Evolutionary conservation across 2,329 filamentous ascomycete genomes (phyloP).

Genomic region (Trichoderma harzianum): DNA sequence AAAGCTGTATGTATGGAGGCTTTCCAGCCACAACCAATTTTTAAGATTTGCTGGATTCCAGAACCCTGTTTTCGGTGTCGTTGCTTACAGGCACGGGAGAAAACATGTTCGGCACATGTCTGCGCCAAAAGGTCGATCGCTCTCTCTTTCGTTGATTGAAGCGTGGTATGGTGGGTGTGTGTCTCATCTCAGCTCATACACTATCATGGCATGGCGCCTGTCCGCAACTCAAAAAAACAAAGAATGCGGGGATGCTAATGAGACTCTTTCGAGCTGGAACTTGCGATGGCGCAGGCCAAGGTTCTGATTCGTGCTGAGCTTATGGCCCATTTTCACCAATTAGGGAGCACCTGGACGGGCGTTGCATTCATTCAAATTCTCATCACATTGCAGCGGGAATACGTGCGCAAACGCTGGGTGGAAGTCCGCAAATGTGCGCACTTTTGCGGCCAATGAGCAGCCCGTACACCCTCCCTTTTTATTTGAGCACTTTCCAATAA

Average conservation of each 20-base stretch:
- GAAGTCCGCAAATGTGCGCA: neutral
- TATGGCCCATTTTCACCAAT: neutral
- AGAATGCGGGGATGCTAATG: neutral
- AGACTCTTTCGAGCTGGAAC: neutral
- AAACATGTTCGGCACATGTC: neutral
- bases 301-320: neutral
- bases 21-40: neutral
- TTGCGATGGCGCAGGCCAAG: neutral
- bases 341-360: neutral
- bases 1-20: neutral
- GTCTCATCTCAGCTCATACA: neutral
- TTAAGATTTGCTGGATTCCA: neutral
- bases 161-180: neutral
- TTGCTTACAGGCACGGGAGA: neutral
- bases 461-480: neutral
- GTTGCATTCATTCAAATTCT: neutral
- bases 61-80: neutral
- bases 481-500: neutral
- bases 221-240: neutral
- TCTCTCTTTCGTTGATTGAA: neutral
- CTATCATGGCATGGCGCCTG: neutral
- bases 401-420: neutral
- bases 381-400: neutral
- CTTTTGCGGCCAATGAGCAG: neutral
- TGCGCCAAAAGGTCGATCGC: neutral